Percentiles rank a stretch among this genome's conserved stretches.
These are phyloP conservation scores for Zopfia rhizophila DNA, from an alignment of 2,329 filamentous ascomycete genomes.

Conservation along the genomic window DNA sequence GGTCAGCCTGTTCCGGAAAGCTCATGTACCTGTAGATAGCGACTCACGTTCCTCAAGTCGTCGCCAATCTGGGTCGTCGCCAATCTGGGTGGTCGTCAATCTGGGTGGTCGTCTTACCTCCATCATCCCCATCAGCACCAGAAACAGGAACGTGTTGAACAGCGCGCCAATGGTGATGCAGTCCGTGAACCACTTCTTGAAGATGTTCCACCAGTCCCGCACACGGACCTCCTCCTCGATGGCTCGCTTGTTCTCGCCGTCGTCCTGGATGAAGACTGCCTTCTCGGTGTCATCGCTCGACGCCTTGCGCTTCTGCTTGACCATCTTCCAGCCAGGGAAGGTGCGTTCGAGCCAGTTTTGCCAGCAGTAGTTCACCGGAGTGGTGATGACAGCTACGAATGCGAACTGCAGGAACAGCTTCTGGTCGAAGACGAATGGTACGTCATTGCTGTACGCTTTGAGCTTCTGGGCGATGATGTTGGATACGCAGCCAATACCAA, in stretches of 20 bases:
- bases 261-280: not conserved
- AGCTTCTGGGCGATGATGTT: constrained; percentile 51
- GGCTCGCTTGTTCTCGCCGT: not conserved
- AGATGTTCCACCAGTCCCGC: constrained; percentile 62
- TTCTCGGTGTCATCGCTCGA: too few relatives aligned
- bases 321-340: constrained; percentile 70
- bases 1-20: constrained; percentile 56
- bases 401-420: constrained; percentile 51
- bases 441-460: constrained; percentile 46
- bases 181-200: constrained; percentile 71
- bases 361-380: constrained; percentile 87
- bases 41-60: constrained; percentile 52
- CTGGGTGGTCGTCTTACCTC: constrained; percentile 23
- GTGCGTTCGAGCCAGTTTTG: constrained; percentile 79
- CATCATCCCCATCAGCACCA: constrained; percentile 63
- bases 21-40: constrained; percentile 58
- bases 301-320: constrained; percentile 22
- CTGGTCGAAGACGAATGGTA: constrained; percentile 50
- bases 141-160: constrained; percentile 71
- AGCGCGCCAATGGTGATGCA: constrained; percentile 69
- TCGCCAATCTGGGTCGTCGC: constrained; percentile 44
- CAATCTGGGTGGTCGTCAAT: too few relatives aligned
- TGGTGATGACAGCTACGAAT: constrained; percentile 75
- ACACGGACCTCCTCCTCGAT: not conserved
- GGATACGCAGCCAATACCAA: constrained; percentile 49